A percentile compares a stretch with the other conserved stretches of the same genome.
phyloP scores from a whole-genome alignment of 2,329 filamentous ascomycete genomes.

The Scytalidium lignicola region DNA sequence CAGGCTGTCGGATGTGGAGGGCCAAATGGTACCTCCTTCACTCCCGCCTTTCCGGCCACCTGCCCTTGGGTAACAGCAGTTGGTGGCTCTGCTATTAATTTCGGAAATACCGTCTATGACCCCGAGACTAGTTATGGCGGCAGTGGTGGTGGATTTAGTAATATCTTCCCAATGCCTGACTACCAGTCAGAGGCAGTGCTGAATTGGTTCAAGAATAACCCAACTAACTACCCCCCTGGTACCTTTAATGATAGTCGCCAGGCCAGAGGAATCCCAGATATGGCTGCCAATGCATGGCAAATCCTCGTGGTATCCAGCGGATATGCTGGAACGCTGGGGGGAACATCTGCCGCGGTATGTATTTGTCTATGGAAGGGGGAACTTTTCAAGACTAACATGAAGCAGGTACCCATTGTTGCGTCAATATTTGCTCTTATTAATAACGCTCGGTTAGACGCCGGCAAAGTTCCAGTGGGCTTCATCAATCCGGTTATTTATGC shows the following conservation, averaged over 20 bases:
- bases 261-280: slow-evolving; percentile 21
- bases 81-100: slow-evolving; percentile 38
- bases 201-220: slow-evolving; percentile 16
- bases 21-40: slow-evolving; percentile 12
- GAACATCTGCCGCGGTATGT: no score
- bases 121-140: slow-evolving; percentile 31
- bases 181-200: slow-evolving; percentile 20
- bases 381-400: no score
- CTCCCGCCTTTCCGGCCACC: slow-evolving; percentile 55
- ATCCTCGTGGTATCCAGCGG: slow-evolving; percentile 29
- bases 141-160: slow-evolving; percentile 43
- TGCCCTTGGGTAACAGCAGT: slow-evolving; percentile 62
- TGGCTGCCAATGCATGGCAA: slow-evolving; percentile 17
- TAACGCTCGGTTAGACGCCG: slow-evolving; percentile 28
- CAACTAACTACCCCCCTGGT: slow-evolving; percentile 13
- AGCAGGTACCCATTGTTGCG: slow-evolving; percentile 53
- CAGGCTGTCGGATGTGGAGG: slow-evolving; percentile 13
- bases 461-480: slow-evolving; percentile 31
- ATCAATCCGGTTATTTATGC: slow-evolving; percentile 28
- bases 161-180: slow-evolving; percentile 26
- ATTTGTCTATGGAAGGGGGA: no score
- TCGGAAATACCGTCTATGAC: slow-evolving; percentile 30
- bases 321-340: no score
- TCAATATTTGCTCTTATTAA: slow-evolving; percentile 43
- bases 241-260: slow-evolving; percentile 17